Conservation (phyloP, 441 rosid genomes). For the Gossypium gossypioides region DNA sequence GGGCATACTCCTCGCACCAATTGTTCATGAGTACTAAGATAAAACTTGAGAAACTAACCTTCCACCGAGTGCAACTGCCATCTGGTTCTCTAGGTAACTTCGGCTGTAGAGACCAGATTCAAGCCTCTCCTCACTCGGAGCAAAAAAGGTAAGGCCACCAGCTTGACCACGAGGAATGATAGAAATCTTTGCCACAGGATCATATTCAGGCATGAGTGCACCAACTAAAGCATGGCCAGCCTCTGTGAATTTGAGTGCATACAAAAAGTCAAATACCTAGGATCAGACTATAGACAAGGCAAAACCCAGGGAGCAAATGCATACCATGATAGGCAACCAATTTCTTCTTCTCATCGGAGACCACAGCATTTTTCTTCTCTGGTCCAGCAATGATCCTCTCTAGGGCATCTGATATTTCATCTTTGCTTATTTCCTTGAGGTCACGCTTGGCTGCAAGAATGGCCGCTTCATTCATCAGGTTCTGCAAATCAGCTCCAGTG, state of each 20-base stretch:
- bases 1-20: not conserved
- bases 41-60: constrained; percentile 37
- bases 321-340: constrained; percentile 86
- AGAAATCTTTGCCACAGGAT: constrained; percentile 88
- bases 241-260: constrained; percentile 38
- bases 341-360: constrained; percentile 78
- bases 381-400: constrained; percentile 98
- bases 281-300: not conserved
- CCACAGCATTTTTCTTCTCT: constrained; percentile 89
- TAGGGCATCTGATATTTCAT: constrained; percentile 86
- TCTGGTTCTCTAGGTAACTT: constrained; percentile 90
- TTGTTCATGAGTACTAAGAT: not conserved
- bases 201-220: constrained; percentile 88
- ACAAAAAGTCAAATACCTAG: constrained; percentile 8
- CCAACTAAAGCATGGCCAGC: constrained; percentile 95
- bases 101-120: constrained; percentile 91
- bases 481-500: constrained; percentile 90
- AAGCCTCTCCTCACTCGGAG: constrained; percentile 90
- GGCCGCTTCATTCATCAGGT: constrained; percentile 92
- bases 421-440: constrained; percentile 91
- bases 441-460: constrained; percentile 89
- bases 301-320: not conserved
- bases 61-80: constrained; percentile 96
- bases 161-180: constrained; percentile 97
- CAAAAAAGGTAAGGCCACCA: constrained; percentile 86